Evolutionary conservation across 2,329 filamentous ascomycete genomes (phyloP).

Genomic region (Endoconidiophora laricicola): DNA sequence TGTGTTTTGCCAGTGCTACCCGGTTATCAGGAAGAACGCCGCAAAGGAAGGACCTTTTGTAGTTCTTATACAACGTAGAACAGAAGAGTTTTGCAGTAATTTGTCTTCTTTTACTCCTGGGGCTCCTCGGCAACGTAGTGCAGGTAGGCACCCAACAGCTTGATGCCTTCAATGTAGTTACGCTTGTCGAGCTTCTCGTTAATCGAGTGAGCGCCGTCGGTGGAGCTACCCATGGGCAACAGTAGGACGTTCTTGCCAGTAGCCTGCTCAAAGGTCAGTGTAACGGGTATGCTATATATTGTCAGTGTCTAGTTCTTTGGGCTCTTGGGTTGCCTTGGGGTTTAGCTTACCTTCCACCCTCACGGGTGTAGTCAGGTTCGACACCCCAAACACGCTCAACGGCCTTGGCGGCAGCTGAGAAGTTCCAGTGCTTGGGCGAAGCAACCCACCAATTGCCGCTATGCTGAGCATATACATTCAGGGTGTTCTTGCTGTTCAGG

Average conservation of each 20-base stretch:
- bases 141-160: slow-evolving; percentile 84
- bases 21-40: no score
- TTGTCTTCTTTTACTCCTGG: slow-evolving; percentile 20
- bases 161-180: slow-evolving; percentile 97
- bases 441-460: slow-evolving; percentile 98
- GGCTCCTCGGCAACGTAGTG: slow-evolving; percentile 93
- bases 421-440: slow-evolving; percentile 98
- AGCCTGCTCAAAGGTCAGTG: slow-evolving; percentile 90
- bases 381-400: slow-evolving; percentile 89
- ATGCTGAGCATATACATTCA: slow-evolving; percentile 71
- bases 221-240: slow-evolving; percentile 92
- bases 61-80: no score
- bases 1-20: no score
- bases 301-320: background rate
- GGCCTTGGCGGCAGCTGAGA: slow-evolving; percentile 85
- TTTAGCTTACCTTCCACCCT: slow-evolving; percentile 62
- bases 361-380: slow-evolving; percentile 84
- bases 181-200: slow-evolving; percentile 96
- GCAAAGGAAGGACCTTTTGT: no score
- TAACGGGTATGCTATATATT: slow-evolving; percentile 67
- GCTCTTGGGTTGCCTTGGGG: background rate
- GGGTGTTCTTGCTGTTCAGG: slow-evolving; percentile 78
- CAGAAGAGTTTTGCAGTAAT: no score
- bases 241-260: slow-evolving; percentile 95
- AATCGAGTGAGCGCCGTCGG: slow-evolving; percentile 90